These are phyloP conservation scores for Chlorophyllum brunneum DNA, from an alignment of 768 basidiomycete genomes.

Conservation along the genomic window DNA sequence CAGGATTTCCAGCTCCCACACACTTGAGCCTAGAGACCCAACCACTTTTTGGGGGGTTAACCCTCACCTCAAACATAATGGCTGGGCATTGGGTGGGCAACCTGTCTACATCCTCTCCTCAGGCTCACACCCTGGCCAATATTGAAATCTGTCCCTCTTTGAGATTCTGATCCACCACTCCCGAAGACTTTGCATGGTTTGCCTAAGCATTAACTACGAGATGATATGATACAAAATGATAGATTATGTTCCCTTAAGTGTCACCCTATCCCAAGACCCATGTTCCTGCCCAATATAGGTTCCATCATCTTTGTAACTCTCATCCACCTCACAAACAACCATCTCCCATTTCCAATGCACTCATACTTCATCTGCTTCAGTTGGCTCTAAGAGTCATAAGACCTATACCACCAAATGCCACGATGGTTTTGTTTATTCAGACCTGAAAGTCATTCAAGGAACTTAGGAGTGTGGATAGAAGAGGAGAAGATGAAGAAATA, in stretches of 20 bases:
- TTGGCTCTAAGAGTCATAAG: slow-evolving; percentile 13
- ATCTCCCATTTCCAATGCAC: slow-evolving; percentile 1
- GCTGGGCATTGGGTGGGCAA: not conserved
- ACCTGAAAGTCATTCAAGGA: slow-evolving; percentile 8
- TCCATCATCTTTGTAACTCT: slow-evolving; percentile 23
- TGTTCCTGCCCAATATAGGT: slow-evolving; percentile 25
- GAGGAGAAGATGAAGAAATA: slow-evolving; percentile 12
- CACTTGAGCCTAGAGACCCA: not conserved
- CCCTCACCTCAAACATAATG: not conserved
- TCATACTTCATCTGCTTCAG: slow-evolving; percentile 5
- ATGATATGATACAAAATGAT: too few relatives aligned
- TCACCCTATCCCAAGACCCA: too few relatives aligned
- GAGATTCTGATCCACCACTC: too few relatives aligned
- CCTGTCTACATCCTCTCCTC: too few relatives aligned
- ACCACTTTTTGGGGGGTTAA: slow-evolving; percentile 1
- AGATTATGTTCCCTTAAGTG: too few relatives aligned
- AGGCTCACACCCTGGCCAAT: too few relatives aligned
- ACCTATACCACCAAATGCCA: slow-evolving; percentile 1
- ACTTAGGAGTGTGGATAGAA: slow-evolving; percentile 13
- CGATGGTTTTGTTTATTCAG: not conserved
- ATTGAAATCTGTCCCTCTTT: too few relatives aligned
- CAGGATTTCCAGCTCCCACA: not conserved
- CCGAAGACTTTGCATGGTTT: too few relatives aligned
- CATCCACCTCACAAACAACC: slow-evolving; percentile 12
- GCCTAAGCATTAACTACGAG: too few relatives aligned